Evolutionary conservation across 2,329 filamentous ascomycete genomes (phyloP).

Genomic region (Tolypocladium sp.): DNA sequence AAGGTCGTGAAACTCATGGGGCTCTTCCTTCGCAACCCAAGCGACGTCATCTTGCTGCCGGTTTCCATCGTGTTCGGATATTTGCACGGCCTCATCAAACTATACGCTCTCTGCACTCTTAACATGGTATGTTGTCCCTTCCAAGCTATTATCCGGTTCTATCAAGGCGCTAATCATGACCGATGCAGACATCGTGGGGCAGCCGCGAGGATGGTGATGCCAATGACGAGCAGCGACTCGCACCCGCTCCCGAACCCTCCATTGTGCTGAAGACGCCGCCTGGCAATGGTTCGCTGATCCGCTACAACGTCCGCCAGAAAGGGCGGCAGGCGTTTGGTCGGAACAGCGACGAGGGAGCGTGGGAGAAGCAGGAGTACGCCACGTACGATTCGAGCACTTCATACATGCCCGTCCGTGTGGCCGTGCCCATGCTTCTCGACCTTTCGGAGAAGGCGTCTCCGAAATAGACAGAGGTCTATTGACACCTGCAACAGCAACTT

Average conservation of each 20-base stretch:
- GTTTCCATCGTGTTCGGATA: constrained; percentile 88
- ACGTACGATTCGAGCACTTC: constrained; percentile 27
- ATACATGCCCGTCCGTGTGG: constrained; percentile 18
- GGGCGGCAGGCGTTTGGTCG: constrained; percentile 19
- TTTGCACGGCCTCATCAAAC: constrained; percentile 85
- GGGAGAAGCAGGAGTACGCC: constrained; percentile 22
- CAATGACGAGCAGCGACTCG: constrained; percentile 66
- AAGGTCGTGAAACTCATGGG: constrained; percentile 88
- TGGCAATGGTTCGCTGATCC: constrained; percentile 32
- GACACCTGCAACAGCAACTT: neutral
- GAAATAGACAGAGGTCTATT: neutral
- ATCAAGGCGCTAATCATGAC: constrained; percentile 2
- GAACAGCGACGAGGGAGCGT: constrained; percentile 10
- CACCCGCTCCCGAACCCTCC: constrained; percentile 31
- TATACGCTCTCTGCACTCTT: constrained; percentile 76
- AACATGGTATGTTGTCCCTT: constrained; percentile 58
- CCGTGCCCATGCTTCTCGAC: neutral
- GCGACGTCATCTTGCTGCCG: constrained; percentile 70
- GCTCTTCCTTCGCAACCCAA: constrained; percentile 75
- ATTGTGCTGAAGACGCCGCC: constrained; percentile 34
- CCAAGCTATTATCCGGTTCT: neutral
- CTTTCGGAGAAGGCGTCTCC: neutral
- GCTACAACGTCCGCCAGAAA: constrained; percentile 35
- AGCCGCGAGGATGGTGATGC: constrained; percentile 86
- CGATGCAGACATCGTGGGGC: constrained; percentile 78